Percentiles rank a stretch among this genome's conserved stretches.
These are phyloP conservation scores for Heliocybe sulcata DNA, from an alignment of 1,284 basidiomycete genomes.

Conservation along the genomic window DNA sequence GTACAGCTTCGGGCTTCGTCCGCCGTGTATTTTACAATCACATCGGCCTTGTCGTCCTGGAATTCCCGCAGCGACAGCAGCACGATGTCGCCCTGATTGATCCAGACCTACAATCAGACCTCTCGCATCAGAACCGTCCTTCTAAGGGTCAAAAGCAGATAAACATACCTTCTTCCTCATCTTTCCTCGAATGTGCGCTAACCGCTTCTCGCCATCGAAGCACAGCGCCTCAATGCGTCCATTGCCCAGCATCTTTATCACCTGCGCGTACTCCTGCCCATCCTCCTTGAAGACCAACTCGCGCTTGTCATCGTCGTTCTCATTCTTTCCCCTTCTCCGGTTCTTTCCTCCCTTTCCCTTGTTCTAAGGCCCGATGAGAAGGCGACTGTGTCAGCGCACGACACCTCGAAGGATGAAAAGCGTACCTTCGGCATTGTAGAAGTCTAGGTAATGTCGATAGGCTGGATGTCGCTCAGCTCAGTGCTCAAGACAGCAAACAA, in stretches of 20 bases:
- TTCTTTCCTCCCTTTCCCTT: constrained; percentile 98
- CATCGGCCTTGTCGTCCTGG: constrained; percentile 99
- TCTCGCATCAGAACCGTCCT: neutral
- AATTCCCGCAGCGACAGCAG: constrained; percentile 96
- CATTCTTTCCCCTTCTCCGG: constrained; percentile 99
- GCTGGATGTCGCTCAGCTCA: neutral
- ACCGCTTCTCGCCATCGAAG: constrained; percentile 97
- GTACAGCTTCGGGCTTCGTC: constrained; percentile 84
- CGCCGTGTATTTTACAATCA: constrained; percentile 98
- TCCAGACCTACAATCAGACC: constrained; percentile 77
- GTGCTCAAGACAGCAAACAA: neutral
- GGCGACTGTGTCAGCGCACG: constrained; percentile 42
- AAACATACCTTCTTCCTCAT: constrained; percentile 93
- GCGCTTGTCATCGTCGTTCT: constrained; percentile 97
- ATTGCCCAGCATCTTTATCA: constrained; percentile 98
- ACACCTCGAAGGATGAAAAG: constrained; percentile 67
- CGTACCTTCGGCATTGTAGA: constrained; percentile 60
- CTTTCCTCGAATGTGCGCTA: constrained; percentile 98
- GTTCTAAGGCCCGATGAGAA: constrained; percentile 43
- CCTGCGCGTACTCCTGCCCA: constrained; percentile 99
- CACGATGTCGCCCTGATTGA: constrained; percentile 98
- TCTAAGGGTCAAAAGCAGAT: constrained; percentile 5
- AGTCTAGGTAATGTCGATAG: constrained; percentile 4
- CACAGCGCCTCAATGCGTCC: constrained; percentile 95
- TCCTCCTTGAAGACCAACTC: constrained; percentile 99